A percentile compares a stretch with the other conserved stretches of the same genome.
phyloP scores from a whole-genome alignment of 805 yeast species.

The Ogataea ganodermae region DNA sequence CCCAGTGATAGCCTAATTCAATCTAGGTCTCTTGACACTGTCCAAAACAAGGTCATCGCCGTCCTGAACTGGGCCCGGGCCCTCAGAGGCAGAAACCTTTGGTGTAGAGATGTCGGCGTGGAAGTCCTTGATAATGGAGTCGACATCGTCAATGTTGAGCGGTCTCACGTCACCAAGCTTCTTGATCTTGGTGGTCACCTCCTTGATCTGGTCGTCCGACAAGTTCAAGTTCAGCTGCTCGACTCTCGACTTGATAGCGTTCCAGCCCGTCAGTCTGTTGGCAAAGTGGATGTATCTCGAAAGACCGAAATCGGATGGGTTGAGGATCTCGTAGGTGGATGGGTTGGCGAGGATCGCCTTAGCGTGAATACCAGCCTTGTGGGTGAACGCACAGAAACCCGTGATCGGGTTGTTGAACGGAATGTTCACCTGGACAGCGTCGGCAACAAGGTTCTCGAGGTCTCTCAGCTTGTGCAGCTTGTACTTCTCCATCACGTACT shows the following conservation, averaged over 20 bases:
- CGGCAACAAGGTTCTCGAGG: slow-evolving; percentile 93
- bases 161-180: slow-evolving; percentile 93
- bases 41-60: slow-evolving; percentile 31
- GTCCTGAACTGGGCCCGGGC: slow-evolving; percentile 31
- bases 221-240: slow-evolving; percentile 91
- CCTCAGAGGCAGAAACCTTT: slow-evolving; percentile 36
- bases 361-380: slow-evolving; percentile 99
- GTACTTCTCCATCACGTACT: slow-evolving; percentile 90
- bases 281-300: slow-evolving; percentile 97
- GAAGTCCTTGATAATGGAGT: slow-evolving; percentile 90
- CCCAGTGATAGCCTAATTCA: slow-evolving; percentile 25
- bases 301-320: slow-evolving; percentile 93
- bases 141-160: slow-evolving; percentile 94
- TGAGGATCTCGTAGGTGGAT: slow-evolving; percentile 95
- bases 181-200: slow-evolving; percentile 91
- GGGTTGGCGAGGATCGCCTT: slow-evolving; percentile 98
- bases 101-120: slow-evolving; percentile 77
- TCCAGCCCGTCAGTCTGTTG: slow-evolving; percentile 98
- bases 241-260: slow-evolving; percentile 96
- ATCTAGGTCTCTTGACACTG: slow-evolving; percentile 36
- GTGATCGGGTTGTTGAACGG: slow-evolving; percentile 99
- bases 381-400: slow-evolving; percentile 99
- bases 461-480: slow-evolving; percentile 95
- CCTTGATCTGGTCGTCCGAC: slow-evolving; percentile 92
- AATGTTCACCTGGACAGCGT: slow-evolving; percentile 93